A percentile compares a stretch with the other conserved stretches of the same genome.
These are phyloP conservation scores for Cicer chorassanicum DNA, from an alignment of 306 rosid species.

Conservation along the genomic window DNA sequence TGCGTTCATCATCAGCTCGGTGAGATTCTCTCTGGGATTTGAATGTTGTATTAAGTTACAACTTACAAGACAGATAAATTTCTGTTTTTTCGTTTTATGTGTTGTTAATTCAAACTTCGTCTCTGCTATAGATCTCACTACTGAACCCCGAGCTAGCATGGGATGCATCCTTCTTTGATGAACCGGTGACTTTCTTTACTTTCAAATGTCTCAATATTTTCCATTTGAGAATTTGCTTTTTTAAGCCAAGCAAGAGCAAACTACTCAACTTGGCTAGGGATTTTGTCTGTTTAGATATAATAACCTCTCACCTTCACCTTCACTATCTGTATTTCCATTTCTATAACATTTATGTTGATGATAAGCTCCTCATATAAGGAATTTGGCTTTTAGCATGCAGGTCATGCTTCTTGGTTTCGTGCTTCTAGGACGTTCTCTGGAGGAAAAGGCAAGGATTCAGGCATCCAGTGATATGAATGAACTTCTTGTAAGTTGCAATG, in stretches of 20 bases:
- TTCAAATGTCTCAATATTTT: slow-evolving; percentile 48
- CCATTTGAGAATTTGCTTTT: slow-evolving; percentile 26
- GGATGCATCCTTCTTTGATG: slow-evolving; percentile 96
- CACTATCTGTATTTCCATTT: slow-evolving; percentile 13
- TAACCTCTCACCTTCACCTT: slow-evolving; percentile 27
- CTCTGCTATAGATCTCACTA: slow-evolving; percentile 73
- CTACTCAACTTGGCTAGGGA: slow-evolving; percentile 40
- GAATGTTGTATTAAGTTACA: slow-evolving; percentile 40
- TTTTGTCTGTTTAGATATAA: slow-evolving; percentile 31
- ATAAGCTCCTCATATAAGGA: slow-evolving; percentile 57
- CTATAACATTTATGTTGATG: slow-evolving; percentile 35
- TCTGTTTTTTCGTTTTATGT: slow-evolving; percentile 36
- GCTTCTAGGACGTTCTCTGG: slow-evolving; percentile 96
- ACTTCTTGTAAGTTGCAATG: slow-evolving; percentile 70
- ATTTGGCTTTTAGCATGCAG: slow-evolving; percentile 79
- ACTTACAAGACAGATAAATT: slow-evolving; percentile 29
- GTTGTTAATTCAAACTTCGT: slow-evolving; percentile 33
- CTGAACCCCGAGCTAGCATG: slow-evolving; percentile 79
- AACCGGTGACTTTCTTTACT: slow-evolving; percentile 86
- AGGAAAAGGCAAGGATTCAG: slow-evolving; percentile 88
- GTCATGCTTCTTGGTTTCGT: slow-evolving; percentile 99
- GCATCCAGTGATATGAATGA: slow-evolving; percentile 99
- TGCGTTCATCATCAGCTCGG: slow-evolving; percentile 91
- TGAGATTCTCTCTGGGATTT: slow-evolving; percentile 53
- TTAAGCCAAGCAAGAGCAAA: slow-evolving; percentile 37